Percentiles rank a stretch among this genome's conserved stretches.
Evolutionary conservation across 495 filamentous ascomycete genomes (phyloP).

Genomic region (Podospora sp.): DNA sequence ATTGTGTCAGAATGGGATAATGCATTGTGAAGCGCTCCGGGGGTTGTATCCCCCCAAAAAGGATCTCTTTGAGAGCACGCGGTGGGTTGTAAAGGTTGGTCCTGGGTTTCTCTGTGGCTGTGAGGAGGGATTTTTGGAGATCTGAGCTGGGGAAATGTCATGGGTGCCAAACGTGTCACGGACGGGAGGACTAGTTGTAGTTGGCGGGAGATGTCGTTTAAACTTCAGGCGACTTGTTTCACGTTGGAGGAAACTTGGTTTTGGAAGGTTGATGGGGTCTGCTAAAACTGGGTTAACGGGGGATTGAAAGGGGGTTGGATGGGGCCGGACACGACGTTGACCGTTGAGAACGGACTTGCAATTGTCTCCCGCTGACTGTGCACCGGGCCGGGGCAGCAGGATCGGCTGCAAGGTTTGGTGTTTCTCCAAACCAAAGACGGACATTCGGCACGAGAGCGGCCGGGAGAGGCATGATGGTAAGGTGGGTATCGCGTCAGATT

Average conservation of each 20-base stretch:
- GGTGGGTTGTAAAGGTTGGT: neutral
- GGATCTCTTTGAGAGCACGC: too few relatives aligned
- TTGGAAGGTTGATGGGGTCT: neutral
- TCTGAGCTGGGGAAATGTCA: neutral
- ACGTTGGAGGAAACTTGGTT: neutral
- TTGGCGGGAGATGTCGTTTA: neutral
- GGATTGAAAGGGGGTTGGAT: neutral
- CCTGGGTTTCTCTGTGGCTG: neutral
- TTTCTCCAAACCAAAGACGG: neutral
- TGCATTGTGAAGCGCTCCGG: neutral
- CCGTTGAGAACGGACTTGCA: neutral
- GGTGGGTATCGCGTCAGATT: neutral
- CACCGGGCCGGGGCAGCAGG: neutral
- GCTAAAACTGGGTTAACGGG: neutral
- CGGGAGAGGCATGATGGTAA: neutral
- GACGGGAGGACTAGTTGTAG: neutral
- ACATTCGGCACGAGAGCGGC: neutral
- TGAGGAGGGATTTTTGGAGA: neutral
- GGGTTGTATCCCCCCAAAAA: too few relatives aligned
- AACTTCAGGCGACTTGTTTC: slow-evolving; percentile 1
- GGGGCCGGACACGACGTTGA: too few relatives aligned
- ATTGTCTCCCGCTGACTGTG: neutral
- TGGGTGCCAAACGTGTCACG: slow-evolving; percentile 1
- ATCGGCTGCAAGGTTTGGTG: neutral
- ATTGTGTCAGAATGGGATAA: neutral